Base-by-base conservation (phyloP, 148 eudicot genomes). In the Mesembryanthemum crystallinum region DNA sequence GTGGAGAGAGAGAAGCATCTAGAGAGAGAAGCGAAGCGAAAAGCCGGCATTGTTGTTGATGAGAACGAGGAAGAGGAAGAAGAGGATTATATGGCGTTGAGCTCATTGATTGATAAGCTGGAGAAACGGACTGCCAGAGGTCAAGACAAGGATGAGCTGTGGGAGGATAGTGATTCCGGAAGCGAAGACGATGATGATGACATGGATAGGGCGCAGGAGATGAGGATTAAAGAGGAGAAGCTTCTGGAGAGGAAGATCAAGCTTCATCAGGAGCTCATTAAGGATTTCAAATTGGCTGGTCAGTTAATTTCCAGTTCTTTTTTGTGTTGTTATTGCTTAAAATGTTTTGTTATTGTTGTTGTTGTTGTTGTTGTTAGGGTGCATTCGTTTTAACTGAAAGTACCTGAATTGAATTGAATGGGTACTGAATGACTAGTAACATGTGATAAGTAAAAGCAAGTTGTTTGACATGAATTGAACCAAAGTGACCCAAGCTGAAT, bases 21-120 rank as follows among this genome's bases (percentile, higher is more conserved):
- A 18, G 97, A 93, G 79, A 83, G 88, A 27, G 91, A 89, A 57
- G 92, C 80, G 76, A 86, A 85, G 78, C 62, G 57, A 49, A 85
- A 65, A 74, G 85, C 86, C 3, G 98, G 95, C 0, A 74, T 94
- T n/a, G 42, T 79, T 0, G 89, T 91, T 1, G 86, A 83, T 30
- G 89, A 87, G 20, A 42, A 67, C 11, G 90, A 78, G 1, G 93
- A 78, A 1, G 93, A 87, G 49, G 90, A 88, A 7, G 87, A 89
- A 11, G 98, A 88, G 81, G 98, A 91, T 79, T 88, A 66, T 77
- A 58, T 89, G 88, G 95, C n/a, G n/a, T n/a, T n/a, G 95, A 1
- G 89, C 90, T 29, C 83, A 82, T 71, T 88, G 37, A 86, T 91
- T 70, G 98, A 85, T 74, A 90, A 88, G 71, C 68, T 87, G 33